A percentile compares a stretch with the other conserved stretches of the same genome.
Conservation (phyloP, 768 basidiomycete genomes). For the Strobilomyces dryophilus region DNA sequence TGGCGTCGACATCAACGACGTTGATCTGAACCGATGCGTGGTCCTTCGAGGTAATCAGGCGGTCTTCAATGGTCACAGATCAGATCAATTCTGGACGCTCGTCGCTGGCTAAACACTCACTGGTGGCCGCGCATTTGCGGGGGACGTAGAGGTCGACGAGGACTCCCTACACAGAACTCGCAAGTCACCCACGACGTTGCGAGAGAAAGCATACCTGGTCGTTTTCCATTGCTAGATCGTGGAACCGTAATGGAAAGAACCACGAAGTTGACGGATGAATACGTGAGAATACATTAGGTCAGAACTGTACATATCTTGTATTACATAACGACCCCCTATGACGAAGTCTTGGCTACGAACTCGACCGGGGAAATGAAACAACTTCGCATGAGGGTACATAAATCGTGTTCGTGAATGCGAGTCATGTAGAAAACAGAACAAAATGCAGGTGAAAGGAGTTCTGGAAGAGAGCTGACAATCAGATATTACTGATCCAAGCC, state of each 20-base stretch:
- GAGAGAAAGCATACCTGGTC: conserved; percentile 58
- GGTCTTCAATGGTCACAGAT: conserved; percentile 51
- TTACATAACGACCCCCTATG: conserved; percentile 4
- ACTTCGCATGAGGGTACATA: conserved; percentile 9
- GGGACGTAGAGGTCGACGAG: conserved; percentile 99
- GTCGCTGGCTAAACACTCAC: conserved; percentile 46
- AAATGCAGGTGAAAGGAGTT: conserved; percentile 19
- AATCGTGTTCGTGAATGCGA: conserved; percentile 16
- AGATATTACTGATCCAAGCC: conserved; percentile 26
- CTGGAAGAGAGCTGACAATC: conserved; percentile 8
- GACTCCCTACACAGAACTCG: conserved; percentile 58
- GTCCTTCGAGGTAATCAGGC: conserved; percentile 98
- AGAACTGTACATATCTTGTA: conserved; percentile 29
- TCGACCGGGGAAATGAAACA: conserved; percentile 1
- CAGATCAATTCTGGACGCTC: background rate
- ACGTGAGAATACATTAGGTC: conserved; percentile 26
- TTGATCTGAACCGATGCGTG: conserved; percentile 98
- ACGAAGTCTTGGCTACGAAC: background rate
- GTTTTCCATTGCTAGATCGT: conserved; percentile 73
- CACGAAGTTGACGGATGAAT: conserved; percentile 3
- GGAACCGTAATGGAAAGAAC: conserved; percentile 1
- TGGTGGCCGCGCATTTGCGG: conserved; percentile 97
- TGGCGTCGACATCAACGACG: conserved; percentile 90
- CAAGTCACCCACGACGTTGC: background rate
- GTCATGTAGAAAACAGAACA: conserved; percentile 18